Percentiles rank a stretch among this genome's conserved stretches.
Conservation (phyloP, 164 flowering plant species). For the Sextonia rubra region DNA sequence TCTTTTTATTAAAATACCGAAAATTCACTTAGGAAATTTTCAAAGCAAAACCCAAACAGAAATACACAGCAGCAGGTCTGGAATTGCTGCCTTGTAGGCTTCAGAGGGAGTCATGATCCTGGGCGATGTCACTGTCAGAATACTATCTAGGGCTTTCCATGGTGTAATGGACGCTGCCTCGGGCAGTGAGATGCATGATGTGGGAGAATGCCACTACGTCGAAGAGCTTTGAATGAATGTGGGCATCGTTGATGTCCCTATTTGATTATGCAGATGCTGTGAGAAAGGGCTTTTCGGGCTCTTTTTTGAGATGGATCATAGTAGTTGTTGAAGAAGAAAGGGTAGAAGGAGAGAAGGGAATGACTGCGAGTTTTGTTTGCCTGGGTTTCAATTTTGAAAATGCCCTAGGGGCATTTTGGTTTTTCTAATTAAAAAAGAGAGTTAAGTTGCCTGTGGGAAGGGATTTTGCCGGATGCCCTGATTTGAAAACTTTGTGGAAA, state of each 20-base stretch:
- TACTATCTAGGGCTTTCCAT: conserved; percentile 16
- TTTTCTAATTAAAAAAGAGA: too few species aligned
- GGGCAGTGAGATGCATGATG: conserved; percentile 22
- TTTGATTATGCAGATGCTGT: conserved; percentile 18
- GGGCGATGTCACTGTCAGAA: conserved; percentile 18
- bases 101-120: conserved; percentile 10
- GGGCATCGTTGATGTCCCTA: conserved; percentile 16
- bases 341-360: too few species aligned
- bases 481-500: too few species aligned
- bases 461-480: too few species aligned
- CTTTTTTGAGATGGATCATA: conserved; percentile 19
- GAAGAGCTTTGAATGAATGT: conserved; percentile 15
- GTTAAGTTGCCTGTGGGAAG: too few species aligned
- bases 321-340: conserved; percentile 14
- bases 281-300: conserved; percentile 10
- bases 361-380: too few species aligned
- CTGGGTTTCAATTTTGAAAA: too few species aligned
- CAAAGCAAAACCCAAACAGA: too few species aligned
- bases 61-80: conserved; percentile 11
- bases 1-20: too few species aligned
- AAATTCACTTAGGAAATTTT: too few species aligned
- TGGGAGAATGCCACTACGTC: conserved; percentile 17
- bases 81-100: conserved; percentile 15
- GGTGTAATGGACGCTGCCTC: conserved; percentile 21
- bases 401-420: too few species aligned